Base-by-base conservation (phyloP, 441 rosid species). In the Erodium chrysanthum region DNA sequence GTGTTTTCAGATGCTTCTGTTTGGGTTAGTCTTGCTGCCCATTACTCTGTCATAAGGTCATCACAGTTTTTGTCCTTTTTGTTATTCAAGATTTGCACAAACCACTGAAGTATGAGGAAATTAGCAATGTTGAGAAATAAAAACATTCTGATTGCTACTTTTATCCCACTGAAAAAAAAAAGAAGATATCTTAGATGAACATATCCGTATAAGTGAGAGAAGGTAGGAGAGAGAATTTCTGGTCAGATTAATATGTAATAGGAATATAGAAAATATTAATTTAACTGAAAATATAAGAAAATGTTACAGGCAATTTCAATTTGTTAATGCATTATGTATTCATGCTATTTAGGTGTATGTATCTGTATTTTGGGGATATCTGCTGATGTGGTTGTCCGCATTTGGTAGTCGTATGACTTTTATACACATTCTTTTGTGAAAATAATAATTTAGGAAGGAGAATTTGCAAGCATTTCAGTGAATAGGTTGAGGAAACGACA, bases 401-500 rank as follows among this genome's bases (percentile, higher is more conserved):
- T 22, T 58, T 22, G 63, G 64, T 67, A 11, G 50, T 52, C n/a
- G 18, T 15, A 14, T 25, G 44, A 12, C 6, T 29, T 52, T 10
- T 31, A 37, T 10, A 52, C 3, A 22, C 63, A 48, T 35, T 58
- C 33, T 75, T 69, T 71, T 33, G 18, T 67, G 60, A 69, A 71
- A 64, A 50, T 65, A 25, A 70, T 20, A 68, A 17, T 66, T 50
- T 68, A 93, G 98, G 98, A 93, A 70, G 98, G 98, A 56, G 97
- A 93, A 54, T 83, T 85, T 76, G 89, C 83, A 27, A 84, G 90
- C 75, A 79, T 85, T 74, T 83, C 83, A 0, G 97, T 91, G 78
- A 89, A 84, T 87, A 85, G 80, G 72, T 73, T 93, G 79, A 85
- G 98, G 82, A 87, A 85, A 79, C 85, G 88, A 61, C 98, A 93